These are phyloP conservation scores for Xylaria flabelliformis DNA, from an alignment of 495 filamentous ascomycete genomes.

Conservation along the genomic window DNA sequence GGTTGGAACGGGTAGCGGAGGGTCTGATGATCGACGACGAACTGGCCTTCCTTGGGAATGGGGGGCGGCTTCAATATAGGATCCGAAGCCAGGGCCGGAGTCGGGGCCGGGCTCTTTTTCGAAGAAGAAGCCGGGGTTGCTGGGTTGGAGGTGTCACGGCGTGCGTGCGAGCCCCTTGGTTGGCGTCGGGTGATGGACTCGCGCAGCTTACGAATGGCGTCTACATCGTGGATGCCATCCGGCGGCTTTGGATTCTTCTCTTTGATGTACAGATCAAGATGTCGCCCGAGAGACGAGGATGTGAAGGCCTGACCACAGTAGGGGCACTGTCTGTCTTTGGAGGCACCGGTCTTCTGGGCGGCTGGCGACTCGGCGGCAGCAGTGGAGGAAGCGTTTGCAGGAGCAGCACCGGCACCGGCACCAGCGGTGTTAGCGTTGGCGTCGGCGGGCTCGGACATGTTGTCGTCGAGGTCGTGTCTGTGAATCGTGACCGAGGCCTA, in stretches of 20 bases:
- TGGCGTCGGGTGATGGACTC: constrained; percentile 84
- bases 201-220: constrained; percentile 81
- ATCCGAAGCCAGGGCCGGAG: constrained; percentile 28
- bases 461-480: constrained; percentile 10
- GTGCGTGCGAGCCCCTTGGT: constrained; percentile 64
- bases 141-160: constrained; percentile 57
- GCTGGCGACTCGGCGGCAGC: constrained; percentile 40
- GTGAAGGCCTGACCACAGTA: constrained; percentile 88
- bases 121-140: constrained; percentile 48
- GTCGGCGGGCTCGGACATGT: constrained; percentile 23
- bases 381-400: constrained; percentile 22
- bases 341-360: constrained; percentile 46
- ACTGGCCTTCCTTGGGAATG: constrained; percentile 45
- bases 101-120: constrained; percentile 38
- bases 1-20: constrained; percentile 61
- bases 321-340: constrained; percentile 83
- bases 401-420: constrained; percentile 5
- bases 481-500: neutral
- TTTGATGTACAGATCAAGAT: constrained; percentile 89
- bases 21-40: constrained; percentile 58
- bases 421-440: constrained; percentile 13
- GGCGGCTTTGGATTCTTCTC: constrained; percentile 82
- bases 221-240: constrained; percentile 86
- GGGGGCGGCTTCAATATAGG: constrained; percentile 35
- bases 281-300: constrained; percentile 89